Conservation (phyloP, 2,329 filamentous ascomycete species). For the Trichoderma breve region DNA sequence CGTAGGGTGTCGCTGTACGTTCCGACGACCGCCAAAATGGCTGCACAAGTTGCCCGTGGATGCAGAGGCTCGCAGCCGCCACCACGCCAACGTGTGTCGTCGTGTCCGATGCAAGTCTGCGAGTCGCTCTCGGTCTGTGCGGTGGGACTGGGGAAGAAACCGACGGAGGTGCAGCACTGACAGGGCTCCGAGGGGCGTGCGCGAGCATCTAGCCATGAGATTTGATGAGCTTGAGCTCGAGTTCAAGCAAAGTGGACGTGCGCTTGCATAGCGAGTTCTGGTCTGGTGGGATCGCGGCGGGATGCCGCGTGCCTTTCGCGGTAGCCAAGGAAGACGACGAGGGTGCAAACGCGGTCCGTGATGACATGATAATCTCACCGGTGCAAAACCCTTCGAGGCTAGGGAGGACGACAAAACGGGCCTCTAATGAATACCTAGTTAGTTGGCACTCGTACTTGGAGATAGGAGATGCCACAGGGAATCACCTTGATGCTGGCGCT, state of each 20-base stretch:
- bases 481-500: background rate
- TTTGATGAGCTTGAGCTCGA: slow-evolving; percentile 1
- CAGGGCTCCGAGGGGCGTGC: background rate
- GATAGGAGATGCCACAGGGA: background rate
- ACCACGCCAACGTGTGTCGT: slow-evolving; percentile 7
- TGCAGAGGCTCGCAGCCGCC: slow-evolving; percentile 13
- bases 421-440: background rate
- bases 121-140: slow-evolving; percentile 17
- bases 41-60: background rate
- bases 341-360: slow-evolving; percentile 5
- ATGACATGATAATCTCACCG: slow-evolving; percentile 12
- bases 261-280: background rate
- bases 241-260: background rate
- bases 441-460: background rate
- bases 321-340: slow-evolving; percentile 7
- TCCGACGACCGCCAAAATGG: slow-evolving; percentile 12
- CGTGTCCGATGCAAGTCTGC: slow-evolving; percentile 14
- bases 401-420: slow-evolving; percentile 5
- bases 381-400: slow-evolving; percentile 3
- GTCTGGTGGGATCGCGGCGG: slow-evolving; percentile 9
- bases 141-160: slow-evolving; percentile 17
- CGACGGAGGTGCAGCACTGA: background rate
- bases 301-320: slow-evolving; percentile 16
- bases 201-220: background rate
- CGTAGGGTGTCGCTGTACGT: slow-evolving; percentile 15